These are phyloP conservation scores for Podospora conica DNA, from an alignment of 495 filamentous ascomycete species.

Conservation along the genomic window DNA sequence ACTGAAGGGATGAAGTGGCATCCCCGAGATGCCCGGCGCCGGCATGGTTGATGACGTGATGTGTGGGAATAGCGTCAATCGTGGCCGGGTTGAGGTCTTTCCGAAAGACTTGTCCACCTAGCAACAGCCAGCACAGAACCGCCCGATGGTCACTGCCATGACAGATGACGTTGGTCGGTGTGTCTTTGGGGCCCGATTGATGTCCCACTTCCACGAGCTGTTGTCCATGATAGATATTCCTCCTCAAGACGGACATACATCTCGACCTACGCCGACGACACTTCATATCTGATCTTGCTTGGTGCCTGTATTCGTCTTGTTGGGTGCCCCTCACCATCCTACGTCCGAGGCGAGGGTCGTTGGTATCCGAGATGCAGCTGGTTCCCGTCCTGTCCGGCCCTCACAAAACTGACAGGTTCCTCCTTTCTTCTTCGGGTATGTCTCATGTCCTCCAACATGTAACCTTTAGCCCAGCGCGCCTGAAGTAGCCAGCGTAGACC, in stretches of 20 bases:
- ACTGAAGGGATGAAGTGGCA: neutral
- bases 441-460: neutral
- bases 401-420: neutral
- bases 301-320: neutral
- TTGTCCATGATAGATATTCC: neutral
- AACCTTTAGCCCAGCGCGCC: neutral
- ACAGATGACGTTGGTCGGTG: neutral
- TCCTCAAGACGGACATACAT: neutral
- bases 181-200: neutral
- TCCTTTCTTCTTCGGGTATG: too few relatives aligned
- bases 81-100: neutral
- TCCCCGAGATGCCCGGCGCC: neutral
- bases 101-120: neutral
- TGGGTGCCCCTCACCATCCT: neutral
- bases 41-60: neutral
- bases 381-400: neutral
- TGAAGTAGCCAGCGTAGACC: neutral
- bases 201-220: neutral
- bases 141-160: neutral
- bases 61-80: neutral
- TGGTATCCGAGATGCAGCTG: neutral
- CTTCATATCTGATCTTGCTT: neutral
- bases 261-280: neutral
- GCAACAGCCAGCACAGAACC: neutral
- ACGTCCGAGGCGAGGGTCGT: neutral